Evolutionary conservation across 768 basidiomycete genomes (phyloP), one percentile per base, ranked within the genome.

Genomic region (Tubosaeta brunneosetosa): DNA sequence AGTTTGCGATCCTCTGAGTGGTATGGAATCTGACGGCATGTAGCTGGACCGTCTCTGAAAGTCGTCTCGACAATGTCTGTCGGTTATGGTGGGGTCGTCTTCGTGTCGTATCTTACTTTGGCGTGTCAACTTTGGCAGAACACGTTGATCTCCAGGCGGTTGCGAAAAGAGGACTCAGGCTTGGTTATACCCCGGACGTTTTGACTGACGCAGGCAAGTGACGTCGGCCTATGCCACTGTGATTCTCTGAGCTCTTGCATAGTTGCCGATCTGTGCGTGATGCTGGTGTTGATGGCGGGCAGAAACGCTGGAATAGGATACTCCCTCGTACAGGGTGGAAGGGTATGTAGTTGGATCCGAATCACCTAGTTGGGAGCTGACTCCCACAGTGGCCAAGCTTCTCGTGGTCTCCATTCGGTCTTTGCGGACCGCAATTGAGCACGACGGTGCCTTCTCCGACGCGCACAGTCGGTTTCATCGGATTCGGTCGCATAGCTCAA

Each of bases 51-150:
- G 0, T 74, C 67, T 45, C 76, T 99, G 9, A 81, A 80, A 41
- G 85, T 90, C n/a, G 80, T 97, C 3, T 95, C 94, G 1, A 97
- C 94, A 0, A 89, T 95, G 84, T 92, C 91, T 16, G 91, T 94
- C 17, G 92, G 91, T 43, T 89, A 86, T 63, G 89, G 91, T 89
- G 53, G 51, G 78, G 57, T 17, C 38, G 19, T 13, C 37, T 13
- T 13, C 43, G 38, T 45, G 16, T 26, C 41, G 4, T 14, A 52
- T 31, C 42, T 33, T 25, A 2, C 19, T 13, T 31, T 6, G 29
- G 8, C 13, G 51, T 12, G 33, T 43, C 19, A 46, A 14, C 9
- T 45, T 44, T 40, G 11, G n/a, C 58, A 94, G 95, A 99, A 49
- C 97, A 98, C 57, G 77, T 92, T 36, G 81, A 88, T 55, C 71